Conservation (phyloP, 208 protist species). For the Trypanosoma caninum region DNA sequence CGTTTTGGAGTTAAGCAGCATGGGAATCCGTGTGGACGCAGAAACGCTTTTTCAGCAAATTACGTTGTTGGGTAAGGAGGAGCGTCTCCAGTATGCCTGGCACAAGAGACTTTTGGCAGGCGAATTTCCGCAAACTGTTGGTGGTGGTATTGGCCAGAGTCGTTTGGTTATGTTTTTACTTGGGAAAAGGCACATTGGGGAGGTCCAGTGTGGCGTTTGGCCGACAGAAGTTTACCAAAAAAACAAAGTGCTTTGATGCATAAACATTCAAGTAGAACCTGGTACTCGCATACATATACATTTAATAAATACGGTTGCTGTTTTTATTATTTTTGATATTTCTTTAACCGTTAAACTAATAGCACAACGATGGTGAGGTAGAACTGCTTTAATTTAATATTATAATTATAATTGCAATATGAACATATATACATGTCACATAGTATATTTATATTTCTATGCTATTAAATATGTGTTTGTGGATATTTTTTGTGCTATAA, state of each 20-base stretch:
- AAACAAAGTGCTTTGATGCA: slow-evolving; percentile 3
- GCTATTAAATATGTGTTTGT: too few relatives aligned
- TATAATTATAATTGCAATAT: background rate
- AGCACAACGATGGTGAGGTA: too few relatives aligned
- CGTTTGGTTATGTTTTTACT: slow-evolving; percentile 87
- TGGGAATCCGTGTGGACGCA: slow-evolving; percentile 90
- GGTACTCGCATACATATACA: too few relatives aligned
- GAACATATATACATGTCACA: too few relatives aligned
- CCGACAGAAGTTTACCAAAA: slow-evolving; percentile 26
- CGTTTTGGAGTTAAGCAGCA: slow-evolving; percentile 85
- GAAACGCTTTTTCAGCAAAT: slow-evolving; percentile 79
- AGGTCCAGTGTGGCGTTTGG: slow-evolving; percentile 90
- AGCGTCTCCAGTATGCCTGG: slow-evolving; percentile 61
- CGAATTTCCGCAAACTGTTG: slow-evolving; percentile 82
- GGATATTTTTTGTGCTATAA: too few relatives aligned
- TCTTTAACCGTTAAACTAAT: too few relatives aligned
- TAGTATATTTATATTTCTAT: too few relatives aligned
- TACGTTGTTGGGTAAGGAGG: slow-evolving; percentile 51
- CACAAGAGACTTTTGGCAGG: slow-evolving; percentile 78
- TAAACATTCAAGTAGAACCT: background rate
- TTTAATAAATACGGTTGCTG: too few relatives aligned
- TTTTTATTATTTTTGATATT: too few relatives aligned
- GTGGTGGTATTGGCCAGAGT: slow-evolving; percentile 87
- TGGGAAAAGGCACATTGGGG: slow-evolving; percentile 88
- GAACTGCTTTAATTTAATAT: background rate